Percentiles rank a stretch among this genome's conserved stretches.
Conservation (phyloP, 345 rosid species). For the Chamaenerion angustifolium region DNA sequence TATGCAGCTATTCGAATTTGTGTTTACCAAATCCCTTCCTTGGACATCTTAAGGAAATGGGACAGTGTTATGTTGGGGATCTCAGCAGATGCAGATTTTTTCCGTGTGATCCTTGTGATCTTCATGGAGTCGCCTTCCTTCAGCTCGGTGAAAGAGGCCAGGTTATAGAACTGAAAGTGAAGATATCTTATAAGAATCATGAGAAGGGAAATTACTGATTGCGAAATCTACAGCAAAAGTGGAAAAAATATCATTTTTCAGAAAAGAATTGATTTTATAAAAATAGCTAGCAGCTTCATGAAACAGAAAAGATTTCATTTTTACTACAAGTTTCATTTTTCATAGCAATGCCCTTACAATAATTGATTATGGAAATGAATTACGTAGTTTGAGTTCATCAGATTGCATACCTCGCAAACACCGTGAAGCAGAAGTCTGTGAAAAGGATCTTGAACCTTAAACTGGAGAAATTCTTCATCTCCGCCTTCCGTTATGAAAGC, state of each 20-base stretch:
- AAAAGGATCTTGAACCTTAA: constrained; percentile 78
- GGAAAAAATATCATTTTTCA: background rate
- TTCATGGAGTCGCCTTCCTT: constrained; percentile 29
- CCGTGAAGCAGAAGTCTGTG: constrained; percentile 86
- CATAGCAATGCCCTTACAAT: background rate
- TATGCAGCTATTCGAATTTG: background rate
- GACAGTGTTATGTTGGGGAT: constrained; percentile 49
- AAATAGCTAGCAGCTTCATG: background rate
- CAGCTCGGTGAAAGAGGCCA: constrained; percentile 57
- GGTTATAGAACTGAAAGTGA: constrained; percentile 54
- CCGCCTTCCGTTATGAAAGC: constrained; percentile 37
- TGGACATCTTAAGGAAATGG: constrained; percentile 66
- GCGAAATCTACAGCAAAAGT: background rate
- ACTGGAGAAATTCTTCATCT: constrained; percentile 45
- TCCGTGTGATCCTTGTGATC: constrained; percentile 56
- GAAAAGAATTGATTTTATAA: background rate
- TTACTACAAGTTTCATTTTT: background rate
- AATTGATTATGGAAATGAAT: background rate
- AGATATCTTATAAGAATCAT: background rate
- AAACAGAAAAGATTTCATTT: background rate
- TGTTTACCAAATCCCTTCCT: constrained; percentile 73
- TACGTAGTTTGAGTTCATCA: background rate
- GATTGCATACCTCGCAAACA: constrained; percentile 66
- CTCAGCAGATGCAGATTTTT: constrained; percentile 25
- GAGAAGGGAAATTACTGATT: background rate